Percentiles rank a stretch among this genome's conserved stretches.
Conservation (phyloP, 176 grass and related monocot species). For the Oryza longistaminata region DNA sequence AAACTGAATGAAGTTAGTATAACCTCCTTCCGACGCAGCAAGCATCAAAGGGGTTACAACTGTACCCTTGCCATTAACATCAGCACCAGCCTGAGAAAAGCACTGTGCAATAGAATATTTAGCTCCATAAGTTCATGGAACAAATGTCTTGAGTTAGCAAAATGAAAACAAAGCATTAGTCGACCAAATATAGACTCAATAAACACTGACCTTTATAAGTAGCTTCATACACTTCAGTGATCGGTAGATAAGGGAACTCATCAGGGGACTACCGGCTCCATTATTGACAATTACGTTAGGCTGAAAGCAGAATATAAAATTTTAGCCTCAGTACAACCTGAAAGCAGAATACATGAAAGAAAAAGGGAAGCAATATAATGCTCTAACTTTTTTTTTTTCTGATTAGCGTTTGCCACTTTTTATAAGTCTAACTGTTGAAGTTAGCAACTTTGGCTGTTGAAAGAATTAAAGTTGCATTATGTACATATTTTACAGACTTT, state of each 20-base stretch:
- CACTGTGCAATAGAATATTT: too few species aligned
- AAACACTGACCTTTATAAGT: conserved; percentile 31
- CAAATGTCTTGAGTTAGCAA: background rate
- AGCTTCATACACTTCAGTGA: conserved; percentile 52
- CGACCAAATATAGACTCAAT: background rate
- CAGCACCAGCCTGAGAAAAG: conserved; percentile 44
- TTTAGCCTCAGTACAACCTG: too few species aligned
- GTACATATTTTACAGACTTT: too few species aligned
- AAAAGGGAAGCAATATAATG: background rate
- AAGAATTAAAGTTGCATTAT: too few species aligned
- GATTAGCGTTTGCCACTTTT: background rate
- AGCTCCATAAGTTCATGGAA: conserved; percentile 1
- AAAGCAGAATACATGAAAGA: background rate
- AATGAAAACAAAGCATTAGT: background rate
- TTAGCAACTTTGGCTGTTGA: too few species aligned
- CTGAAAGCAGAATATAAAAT: conserved; percentile 33
- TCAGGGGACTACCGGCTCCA: background rate
- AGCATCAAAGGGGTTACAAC: background rate
- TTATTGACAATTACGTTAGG: conserved; percentile 9
- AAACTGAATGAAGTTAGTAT: conserved; percentile 34
- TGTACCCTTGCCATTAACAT: conserved; percentile 34
- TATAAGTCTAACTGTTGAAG: background rate
- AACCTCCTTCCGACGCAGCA: conserved; percentile 20
- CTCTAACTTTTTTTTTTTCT: too few species aligned
- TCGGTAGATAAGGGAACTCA: too few species aligned